Evolutionary conservation across 2,329 filamentous ascomycete genomes (phyloP), one percentile per base, ranked within the genome.

Genomic region (Pseudogymnoascus sp.): DNA sequence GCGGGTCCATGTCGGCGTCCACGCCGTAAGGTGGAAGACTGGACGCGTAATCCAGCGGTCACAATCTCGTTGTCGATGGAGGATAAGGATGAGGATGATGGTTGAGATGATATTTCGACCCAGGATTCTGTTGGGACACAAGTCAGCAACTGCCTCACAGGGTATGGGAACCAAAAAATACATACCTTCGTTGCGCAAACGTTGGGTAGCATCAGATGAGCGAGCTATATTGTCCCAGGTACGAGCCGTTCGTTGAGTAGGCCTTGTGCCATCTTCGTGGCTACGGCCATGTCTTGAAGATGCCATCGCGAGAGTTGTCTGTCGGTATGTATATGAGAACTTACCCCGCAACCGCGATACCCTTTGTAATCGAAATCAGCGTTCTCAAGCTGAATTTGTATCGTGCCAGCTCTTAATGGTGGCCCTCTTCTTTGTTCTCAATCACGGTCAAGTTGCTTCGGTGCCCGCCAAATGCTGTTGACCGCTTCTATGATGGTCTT

Each of bases 61-160:
- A 96, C 89, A 69, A 96, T 93, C 72, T 97, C 93, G 69, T 96
- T 92, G 67, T 84, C 85, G 73, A 89, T 86, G 63, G 86, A 96
- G 19, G 93, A 96, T 11, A 96, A 80, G 13, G 93, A 97, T 2
- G 93, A 96, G 1, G 93, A 96, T 0, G 93, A 97, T 6, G 93
- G 92, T 71, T 95, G 91, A 3, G 93, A 97, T 57, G 90, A 86
- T 66, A 99, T 87, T 75, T 99, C 93, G 70, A 98, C 86, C 95
- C 95, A 99, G 7, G 95, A 97, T 79, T 98, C 95, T 93, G 80
- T 69, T 64, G 60, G 66, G 66, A 70, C 28, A 75, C 43, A 75
- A 70, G 64, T 66, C 14, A 65, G 66, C 57, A 51, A 23, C 28
- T 6, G 4, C 25, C 34, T 16, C 10, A n/a, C 19, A 28, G 34